These are phyloP conservation scores for Penicillium sp. DNA, from an alignment of 2,329 filamentous ascomycete species.

Conservation along the genomic window DNA sequence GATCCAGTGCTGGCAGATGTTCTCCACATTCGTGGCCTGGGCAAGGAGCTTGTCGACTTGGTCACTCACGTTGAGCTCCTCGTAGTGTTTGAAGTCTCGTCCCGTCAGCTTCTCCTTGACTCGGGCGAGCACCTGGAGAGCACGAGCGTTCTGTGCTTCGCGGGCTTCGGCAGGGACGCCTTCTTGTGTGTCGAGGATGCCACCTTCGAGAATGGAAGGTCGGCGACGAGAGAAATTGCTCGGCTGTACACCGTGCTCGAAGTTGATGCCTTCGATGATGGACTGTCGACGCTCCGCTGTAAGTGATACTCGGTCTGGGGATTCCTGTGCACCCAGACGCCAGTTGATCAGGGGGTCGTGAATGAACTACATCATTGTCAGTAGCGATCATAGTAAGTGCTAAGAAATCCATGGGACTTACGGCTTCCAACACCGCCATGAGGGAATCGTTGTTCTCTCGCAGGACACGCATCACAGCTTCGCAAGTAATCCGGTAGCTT, in stretches of 20 bases:
- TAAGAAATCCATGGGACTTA: slow-evolving; percentile 49
- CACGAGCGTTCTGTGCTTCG: slow-evolving; percentile 90
- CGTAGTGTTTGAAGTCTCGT: slow-evolving; percentile 79
- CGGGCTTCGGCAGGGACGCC: slow-evolving; percentile 45
- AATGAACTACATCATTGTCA: slow-evolving; percentile 68
- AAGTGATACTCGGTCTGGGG: slow-evolving; percentile 59
- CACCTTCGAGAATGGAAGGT: slow-evolving; percentile 65
- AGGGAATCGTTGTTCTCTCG: slow-evolving; percentile 97
- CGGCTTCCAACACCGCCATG: slow-evolving; percentile 96
- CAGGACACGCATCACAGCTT: slow-evolving; percentile 96
- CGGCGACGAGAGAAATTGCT: slow-evolving; percentile 67
- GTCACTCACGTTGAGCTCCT: slow-evolving; percentile 78
- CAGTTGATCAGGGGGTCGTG: slow-evolving; percentile 98
- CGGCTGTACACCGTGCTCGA: slow-evolving; percentile 55
- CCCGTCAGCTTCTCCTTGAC: slow-evolving; percentile 96
- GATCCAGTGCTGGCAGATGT: slow-evolving; percentile 97
- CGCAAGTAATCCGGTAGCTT: slow-evolving; percentile 95
- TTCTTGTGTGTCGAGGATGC: slow-evolving; percentile 44
- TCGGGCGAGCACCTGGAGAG: slow-evolving; percentile 83
- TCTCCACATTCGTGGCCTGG: slow-evolving; percentile 95
- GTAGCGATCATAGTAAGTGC: neutral
- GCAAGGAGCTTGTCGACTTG: slow-evolving; percentile 94
- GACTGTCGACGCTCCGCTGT: slow-evolving; percentile 60
- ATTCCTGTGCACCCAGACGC: slow-evolving; percentile 70
- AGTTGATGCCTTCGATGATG: slow-evolving; percentile 52